phyloP scores from a whole-genome alignment of 2,329 filamentous ascomycete species.

The Colletotrichum euphorbiae region DNA sequence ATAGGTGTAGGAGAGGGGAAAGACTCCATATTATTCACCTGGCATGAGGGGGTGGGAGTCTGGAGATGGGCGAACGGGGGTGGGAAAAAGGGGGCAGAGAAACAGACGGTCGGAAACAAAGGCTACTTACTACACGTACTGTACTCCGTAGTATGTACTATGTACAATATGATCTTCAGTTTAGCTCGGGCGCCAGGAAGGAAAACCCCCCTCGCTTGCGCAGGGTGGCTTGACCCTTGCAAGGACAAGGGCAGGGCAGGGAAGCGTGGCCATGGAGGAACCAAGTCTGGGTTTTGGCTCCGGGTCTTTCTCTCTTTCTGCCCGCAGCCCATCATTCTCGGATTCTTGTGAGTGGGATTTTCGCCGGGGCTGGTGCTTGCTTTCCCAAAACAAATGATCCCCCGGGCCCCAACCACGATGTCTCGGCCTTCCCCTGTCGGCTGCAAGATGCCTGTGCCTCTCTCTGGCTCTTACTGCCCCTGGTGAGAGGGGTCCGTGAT shows the following conservation, averaged over 20 bases:
- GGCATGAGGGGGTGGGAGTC: conserved; percentile 24
- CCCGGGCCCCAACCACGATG: conserved; percentile 31
- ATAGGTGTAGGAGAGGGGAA: conserved; percentile 5
- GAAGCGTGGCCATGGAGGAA: conserved; percentile 12
- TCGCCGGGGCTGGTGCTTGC: conserved; percentile 28
- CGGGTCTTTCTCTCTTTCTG: conserved; percentile 19
- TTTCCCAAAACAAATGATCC: conserved; percentile 35
- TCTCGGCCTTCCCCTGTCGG: conserved; percentile 34
- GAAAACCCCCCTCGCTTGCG: conserved; percentile 40
- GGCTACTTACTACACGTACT: too few species aligned
- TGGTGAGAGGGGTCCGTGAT: conserved; percentile 39
- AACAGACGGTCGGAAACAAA: conserved; percentile 41
- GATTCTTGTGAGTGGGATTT: conserved; percentile 18
- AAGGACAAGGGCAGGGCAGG: conserved; percentile 21
- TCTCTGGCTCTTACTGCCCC: conserved; percentile 28
- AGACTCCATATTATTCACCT: conserved; percentile 31
- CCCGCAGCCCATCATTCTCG: too few species aligned
- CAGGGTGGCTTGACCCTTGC: conserved; percentile 39
- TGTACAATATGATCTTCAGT: conserved; percentile 40
- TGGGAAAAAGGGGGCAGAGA: conserved; percentile 22
- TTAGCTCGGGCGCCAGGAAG: conserved; percentile 40
- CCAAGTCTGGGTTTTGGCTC: conserved; percentile 8
- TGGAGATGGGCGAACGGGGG: conserved; percentile 11
- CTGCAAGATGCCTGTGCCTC: conserved; percentile 33
- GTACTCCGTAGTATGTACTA: too few species aligned